Percentiles rank a stretch among this genome's conserved stretches.
phyloP scores from a whole-genome alignment of 805 yeast genomes.

The Wickerhamomyces sydowiorum region DNA sequence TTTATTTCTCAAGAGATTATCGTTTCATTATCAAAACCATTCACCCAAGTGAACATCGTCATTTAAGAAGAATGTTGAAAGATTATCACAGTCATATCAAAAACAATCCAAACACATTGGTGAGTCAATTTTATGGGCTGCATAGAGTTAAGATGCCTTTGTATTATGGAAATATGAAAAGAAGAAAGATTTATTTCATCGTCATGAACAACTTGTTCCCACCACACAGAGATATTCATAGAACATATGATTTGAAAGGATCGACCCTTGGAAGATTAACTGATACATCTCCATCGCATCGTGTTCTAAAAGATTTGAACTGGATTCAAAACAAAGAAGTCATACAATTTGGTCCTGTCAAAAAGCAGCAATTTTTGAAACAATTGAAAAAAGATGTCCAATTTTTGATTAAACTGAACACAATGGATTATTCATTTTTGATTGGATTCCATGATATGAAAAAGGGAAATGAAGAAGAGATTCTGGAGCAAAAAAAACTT shows the following conservation, averaged over 20 bases:
- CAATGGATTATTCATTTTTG: conserved; percentile 92
- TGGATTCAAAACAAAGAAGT: conserved; percentile 67
- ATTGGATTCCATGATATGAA: conserved; percentile 81
- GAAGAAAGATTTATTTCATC: conserved; percentile 80
- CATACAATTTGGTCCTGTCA: conserved; percentile 73
- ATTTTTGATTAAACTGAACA: conserved; percentile 67
- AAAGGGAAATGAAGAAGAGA: conserved; percentile 40
- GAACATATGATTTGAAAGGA: conserved; percentile 88
- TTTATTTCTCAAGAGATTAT: conserved; percentile 91
- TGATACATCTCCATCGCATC: conserved; percentile 23
- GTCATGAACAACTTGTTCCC: conserved; percentile 98
- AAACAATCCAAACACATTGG: conserved; percentile 77
- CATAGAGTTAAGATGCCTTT: conserved; percentile 90
- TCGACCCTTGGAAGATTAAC: conserved; percentile 79
- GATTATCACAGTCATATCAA: conserved; percentile 79
- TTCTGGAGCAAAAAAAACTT: conserved; percentile 29
- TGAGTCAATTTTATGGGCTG: conserved; percentile 94
- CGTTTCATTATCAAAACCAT: conserved; percentile 94
- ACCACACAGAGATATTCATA: conserved; percentile 80
- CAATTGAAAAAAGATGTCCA: conserved; percentile 76
- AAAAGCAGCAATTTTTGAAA: conserved; percentile 48
- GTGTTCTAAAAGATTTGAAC: conserved; percentile 80
- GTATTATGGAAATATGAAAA: conserved; percentile 25
- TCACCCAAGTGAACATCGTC: conserved; percentile 87
- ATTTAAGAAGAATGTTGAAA: conserved; percentile 64